Evolutionary conservation across 2,329 filamentous ascomycete genomes (phyloP), one percentile per base, ranked within the genome.

Genomic region (Fusarium sp.): DNA sequence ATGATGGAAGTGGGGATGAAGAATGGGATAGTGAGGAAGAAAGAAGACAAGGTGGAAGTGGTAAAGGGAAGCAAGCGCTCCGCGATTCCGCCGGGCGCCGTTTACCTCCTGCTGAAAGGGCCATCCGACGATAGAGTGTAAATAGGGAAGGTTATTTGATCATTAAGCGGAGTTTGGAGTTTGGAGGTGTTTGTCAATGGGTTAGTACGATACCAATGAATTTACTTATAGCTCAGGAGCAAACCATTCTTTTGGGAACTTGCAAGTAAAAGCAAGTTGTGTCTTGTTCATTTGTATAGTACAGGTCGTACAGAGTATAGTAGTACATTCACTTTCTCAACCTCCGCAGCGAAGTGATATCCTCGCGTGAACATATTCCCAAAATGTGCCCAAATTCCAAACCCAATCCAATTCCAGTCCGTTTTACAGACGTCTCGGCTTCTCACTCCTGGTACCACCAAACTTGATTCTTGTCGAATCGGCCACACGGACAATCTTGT

Each of bases 381-480:
- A 50, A 47, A 52, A 56, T 56, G 57, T 63, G 42, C 27, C 47
- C 50, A 47, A 62, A 51, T 51, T 36, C 55, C 49, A 56, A 45
- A 39, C 31, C 39, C 31, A 54, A 37, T 20, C 21, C 33, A 23
- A 31, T 23, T 29, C 49, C 67, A 47, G 50, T 39, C 35, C 20
- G 48, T n/a, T 25, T 57, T 79, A 82, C 82, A 98, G 81, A 82
- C 96, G 91, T 80, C 94, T 94, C 37, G 90, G 91, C 78, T 90
- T 92, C 79, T 87, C 87, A 83, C 93, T 95, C 80, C 94, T 92
- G 37, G 92, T 93, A 76, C 96, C 96, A 81, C 94, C 96, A 84
- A 98, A 97, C 84, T 99, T 99, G 79, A 98, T 80, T 74, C 91
- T 91, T 55, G 95, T 98, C 39, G 88, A 85, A 81, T 99, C 96